Conservation (phyloP, 2,329 filamentous ascomycete species). For the Cladophialophora bantiana region DNA sequence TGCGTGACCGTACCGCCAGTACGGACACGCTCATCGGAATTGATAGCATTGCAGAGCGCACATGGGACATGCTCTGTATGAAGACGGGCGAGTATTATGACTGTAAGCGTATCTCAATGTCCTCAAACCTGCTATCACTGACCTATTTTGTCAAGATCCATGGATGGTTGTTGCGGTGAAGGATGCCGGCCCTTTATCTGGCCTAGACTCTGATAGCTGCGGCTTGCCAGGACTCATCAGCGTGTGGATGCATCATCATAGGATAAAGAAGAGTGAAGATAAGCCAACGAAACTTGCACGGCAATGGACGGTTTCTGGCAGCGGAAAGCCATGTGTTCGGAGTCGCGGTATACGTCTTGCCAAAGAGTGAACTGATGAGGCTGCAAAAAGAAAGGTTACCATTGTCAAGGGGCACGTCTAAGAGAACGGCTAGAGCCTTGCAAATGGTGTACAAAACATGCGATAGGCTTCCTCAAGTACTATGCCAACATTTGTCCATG, state of each 20-base stretch:
- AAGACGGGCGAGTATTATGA: constrained; percentile 21
- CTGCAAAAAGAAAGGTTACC: not conserved
- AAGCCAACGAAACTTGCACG: not conserved
- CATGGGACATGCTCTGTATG: constrained; percentile 22
- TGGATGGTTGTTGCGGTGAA: constrained; percentile 19
- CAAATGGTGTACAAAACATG: too few relatives aligned
- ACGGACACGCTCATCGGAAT: not conserved
- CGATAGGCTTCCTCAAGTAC: too few relatives aligned
- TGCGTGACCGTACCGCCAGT: constrained; percentile 12
- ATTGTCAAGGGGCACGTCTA: too few relatives aligned
- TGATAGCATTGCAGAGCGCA: constrained; percentile 4
- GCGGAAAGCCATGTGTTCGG: not conserved
- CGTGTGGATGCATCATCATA: constrained; percentile 10
- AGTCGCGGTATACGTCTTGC: not conserved
- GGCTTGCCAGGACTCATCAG: constrained; percentile 13
- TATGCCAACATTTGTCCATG: too few relatives aligned
- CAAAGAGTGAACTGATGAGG: not conserved
- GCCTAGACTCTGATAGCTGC: not conserved
- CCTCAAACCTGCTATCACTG: not conserved
- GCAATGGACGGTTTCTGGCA: not conserved
- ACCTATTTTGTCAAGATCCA: constrained; percentile 13
- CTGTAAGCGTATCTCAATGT: constrained; percentile 1
- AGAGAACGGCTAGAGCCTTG: too few relatives aligned
- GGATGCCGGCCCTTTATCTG: constrained; percentile 2
- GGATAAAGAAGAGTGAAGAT: not conserved